A percentile compares a stretch with the other conserved stretches of the same genome.
Evolutionary conservation across 2,329 filamentous ascomycete genomes (phyloP).

Genomic region (Cadophora sp.): DNA sequence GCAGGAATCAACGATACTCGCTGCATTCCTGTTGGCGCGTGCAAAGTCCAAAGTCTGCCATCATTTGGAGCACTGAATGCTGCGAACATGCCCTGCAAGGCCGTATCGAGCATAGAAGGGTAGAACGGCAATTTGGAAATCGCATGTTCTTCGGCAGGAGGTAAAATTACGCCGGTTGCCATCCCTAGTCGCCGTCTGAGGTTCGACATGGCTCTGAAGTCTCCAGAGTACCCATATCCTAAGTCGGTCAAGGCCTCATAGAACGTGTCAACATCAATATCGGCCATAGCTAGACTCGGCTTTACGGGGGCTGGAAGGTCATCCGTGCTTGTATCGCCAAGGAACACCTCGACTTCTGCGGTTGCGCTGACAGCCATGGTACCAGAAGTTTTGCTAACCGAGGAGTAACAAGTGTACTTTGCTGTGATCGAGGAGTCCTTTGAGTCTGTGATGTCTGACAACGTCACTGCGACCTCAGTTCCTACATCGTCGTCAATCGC

Average conservation of each 20-base stretch:
- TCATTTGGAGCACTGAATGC: slow-evolving; percentile 35
- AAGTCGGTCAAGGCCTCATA: slow-evolving; percentile 27
- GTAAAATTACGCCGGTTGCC: slow-evolving; percentile 14
- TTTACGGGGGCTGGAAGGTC: not conserved
- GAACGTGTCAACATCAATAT: slow-evolving; percentile 29
- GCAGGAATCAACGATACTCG: slow-evolving; percentile 34
- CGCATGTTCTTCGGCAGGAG: not conserved
- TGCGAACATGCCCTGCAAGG: slow-evolving; percentile 58
- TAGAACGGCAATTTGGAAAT: slow-evolving; percentile 49
- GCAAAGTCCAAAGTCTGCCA: slow-evolving; percentile 30
- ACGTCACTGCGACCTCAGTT: not conserved
- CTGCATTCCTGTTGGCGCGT: slow-evolving; percentile 35
- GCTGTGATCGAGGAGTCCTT: not conserved
- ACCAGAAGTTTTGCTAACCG: not conserved
- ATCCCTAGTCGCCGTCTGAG: slow-evolving; percentile 19
- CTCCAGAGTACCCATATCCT: slow-evolving; percentile 31
- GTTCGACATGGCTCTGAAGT: slow-evolving; percentile 25
- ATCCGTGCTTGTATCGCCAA: not conserved
- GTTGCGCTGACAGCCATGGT: not conserved
- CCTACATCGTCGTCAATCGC: not conserved
- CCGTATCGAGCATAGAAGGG: slow-evolving; percentile 60
- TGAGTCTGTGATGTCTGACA: not conserved
- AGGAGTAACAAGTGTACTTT: not conserved
- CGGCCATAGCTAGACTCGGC: not conserved
- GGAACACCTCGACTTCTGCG: not conserved